Base-by-base conservation (phyloP, 1,139 yeast species). In the Scheffersomyces lignicola region DNA sequence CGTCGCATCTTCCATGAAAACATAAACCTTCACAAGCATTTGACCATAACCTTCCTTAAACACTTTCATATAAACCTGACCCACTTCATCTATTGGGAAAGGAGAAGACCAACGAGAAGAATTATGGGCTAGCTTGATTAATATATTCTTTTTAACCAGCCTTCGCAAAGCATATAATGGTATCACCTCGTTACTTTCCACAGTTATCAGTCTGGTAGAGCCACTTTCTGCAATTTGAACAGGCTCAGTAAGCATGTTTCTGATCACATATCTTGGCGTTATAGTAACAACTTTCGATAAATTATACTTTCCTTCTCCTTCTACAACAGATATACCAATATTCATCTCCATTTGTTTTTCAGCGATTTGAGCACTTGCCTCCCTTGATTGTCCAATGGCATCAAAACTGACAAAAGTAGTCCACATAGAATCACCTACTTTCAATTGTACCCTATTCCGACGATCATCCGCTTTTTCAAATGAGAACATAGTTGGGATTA, bases 281-380 rank as follows among this genome's bases (percentile, higher is more conserved):
- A 94, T 60, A 1, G 85, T 80, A 3, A 92, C 79, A 23, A 89
- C 82, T 53, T 88, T 88, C 0, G 95, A 76, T 41, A 86, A 54
- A 38, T 78, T 75, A 55, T 86, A 92, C 42, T 78, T 80, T 2
- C 97, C 98, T 45, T 78, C 80, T n/a, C 97, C 98, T 48, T 90
- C 97, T 0, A 73, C 60, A 5, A 92, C 75, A 15, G 78, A 69
- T 13, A 90, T 61, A 10, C 97, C 97, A 16, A 90, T 65, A 52
- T 85, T 81, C 44, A 80, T 77, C 49, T 88, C 96, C 8, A 76
- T 58, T 39, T 77, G 83, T 40, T 72, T 75, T 11, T 78, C 78
- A 28, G 69, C 68, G 1, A 83, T 51, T 31, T 78, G 80, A 29
- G 88, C 73, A 7, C 69, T 68, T 2, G 83, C 73, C 36, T 88